Evolutionary conservation across 371 early-diverging fungal genomes (phyloP).

Genomic region (Mortierella sp.): DNA sequence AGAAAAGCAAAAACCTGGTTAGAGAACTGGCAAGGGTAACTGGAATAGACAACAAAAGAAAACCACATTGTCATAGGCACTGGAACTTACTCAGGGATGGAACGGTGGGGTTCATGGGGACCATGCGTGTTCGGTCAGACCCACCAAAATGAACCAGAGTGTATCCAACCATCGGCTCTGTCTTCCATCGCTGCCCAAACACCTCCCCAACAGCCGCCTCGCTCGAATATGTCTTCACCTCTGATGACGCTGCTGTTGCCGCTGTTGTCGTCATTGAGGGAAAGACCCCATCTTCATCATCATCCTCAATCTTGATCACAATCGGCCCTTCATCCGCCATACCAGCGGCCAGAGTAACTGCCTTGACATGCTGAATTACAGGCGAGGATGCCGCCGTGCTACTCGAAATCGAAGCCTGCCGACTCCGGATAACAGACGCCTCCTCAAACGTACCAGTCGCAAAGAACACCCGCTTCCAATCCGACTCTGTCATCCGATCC

Average conservation of each 20-base stretch:
- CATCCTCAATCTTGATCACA: slow-evolving; percentile 51
- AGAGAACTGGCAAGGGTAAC: not conserved
- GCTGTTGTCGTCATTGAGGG: not conserved
- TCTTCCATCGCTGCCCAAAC: slow-evolving; percentile 48
- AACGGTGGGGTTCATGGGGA: slow-evolving; percentile 54
- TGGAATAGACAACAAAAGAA: not conserved
- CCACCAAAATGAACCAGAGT: slow-evolving; percentile 50
- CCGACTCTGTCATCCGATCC: slow-evolving; percentile 30
- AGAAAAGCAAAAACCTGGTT: not conserved
- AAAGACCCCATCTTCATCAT: slow-evolving; percentile 22
- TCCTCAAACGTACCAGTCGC: slow-evolving; percentile 7
- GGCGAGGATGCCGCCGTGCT: slow-evolving; percentile 19
- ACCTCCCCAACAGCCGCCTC: slow-evolving; percentile 43
- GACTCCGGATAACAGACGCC: slow-evolving; percentile 5
- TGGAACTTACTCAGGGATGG: slow-evolving; percentile 42
- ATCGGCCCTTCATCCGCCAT: not conserved
- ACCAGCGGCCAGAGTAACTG: not conserved
- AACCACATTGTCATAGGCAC: not conserved
- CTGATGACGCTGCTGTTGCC: not conserved
- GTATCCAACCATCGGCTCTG: slow-evolving; percentile 51
- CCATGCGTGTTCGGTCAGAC: slow-evolving; percentile 44
- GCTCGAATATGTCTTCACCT: slow-evolving; percentile 20
- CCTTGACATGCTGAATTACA: not conserved
- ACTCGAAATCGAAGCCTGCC: slow-evolving; percentile 19
- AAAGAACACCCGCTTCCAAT: slow-evolving; percentile 28